These are phyloP conservation scores for Mallotus repandus DNA, from an alignment of 441 rosid species.

Conservation along the genomic window DNA sequence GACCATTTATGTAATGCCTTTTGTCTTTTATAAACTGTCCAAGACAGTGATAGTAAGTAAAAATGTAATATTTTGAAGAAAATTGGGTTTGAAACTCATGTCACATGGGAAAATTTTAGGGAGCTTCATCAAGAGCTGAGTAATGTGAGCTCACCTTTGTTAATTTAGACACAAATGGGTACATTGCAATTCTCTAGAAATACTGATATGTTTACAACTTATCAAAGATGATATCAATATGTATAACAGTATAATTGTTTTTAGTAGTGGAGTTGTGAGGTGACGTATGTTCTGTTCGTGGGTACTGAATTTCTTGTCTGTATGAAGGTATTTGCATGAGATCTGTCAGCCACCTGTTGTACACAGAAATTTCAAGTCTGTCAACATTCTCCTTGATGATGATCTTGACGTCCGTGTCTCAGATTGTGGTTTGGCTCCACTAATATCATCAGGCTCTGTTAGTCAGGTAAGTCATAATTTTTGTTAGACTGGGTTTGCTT, in stretches of 20 bases:
- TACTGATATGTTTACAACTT: background rate
- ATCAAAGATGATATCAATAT: background rate
- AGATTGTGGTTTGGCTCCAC: conserved; percentile 87
- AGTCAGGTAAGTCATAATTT: conserved; percentile 64
- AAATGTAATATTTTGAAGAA: background rate
- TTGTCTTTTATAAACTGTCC: background rate
- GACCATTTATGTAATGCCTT: background rate
- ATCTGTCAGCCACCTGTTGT: conserved; percentile 82
- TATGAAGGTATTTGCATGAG: conserved; percentile 87
- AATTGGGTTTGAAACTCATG: conserved; percentile 5
- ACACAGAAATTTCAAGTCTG: conserved; percentile 88
- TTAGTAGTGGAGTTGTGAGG: background rate
- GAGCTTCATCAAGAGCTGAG: background rate
- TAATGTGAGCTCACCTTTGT: background rate
- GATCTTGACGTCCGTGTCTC: conserved; percentile 73
- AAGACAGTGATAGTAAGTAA: background rate
- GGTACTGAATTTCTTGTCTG: conserved; percentile 24
- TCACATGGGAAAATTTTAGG: background rate
- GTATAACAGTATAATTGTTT: background rate
- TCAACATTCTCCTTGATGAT: conserved; percentile 81
- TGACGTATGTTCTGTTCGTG: background rate
- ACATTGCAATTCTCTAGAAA: background rate
- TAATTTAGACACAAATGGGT: background rate
- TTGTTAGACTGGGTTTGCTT: conserved; percentile 7
- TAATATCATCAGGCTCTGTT: conserved; percentile 79